Base-by-base conservation (phyloP, 371 early-diverging fungal genomes). In the Lichtheimia hyalospora region DNA sequence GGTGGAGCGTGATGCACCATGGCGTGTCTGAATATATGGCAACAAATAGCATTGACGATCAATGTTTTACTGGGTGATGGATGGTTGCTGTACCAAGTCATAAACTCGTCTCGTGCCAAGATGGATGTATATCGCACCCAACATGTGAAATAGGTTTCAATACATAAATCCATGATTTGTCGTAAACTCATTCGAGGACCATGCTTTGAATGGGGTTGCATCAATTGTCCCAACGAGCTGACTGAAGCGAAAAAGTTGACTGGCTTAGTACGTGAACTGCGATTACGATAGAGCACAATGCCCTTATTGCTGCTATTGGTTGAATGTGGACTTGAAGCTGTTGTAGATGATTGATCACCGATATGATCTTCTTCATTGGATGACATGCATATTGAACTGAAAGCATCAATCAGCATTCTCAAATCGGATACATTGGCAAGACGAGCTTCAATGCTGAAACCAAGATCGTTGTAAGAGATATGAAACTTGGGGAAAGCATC, bases 41-140 rank as follows among this genome's bases (percentile, higher is more conserved):
- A 53, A 53, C 74, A 74, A 40, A 80, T 67, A 13, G 81, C 81
- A 54, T 80, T 80, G 25, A 80, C 77, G 49, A 80, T 71, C 16
- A 80, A 49, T 3, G 71, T 71, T 24, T 80, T 73, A 7, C 60
- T 57, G 1, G 81, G 75, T 14, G 59, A 49, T 16, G 59, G 51
- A 20, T 77, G 70, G 2, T 43, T 49, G n/a, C 63, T 52, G 50
- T 80, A 75, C 75, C 77, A 80, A 0, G 52, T 53, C 69, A 75
- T 69, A 25, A 80, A 80, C 49, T 77, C 73, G 8, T 74, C 70
- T 49, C 57, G 58, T 49, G 52, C 57, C 28, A 80, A 51, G 14
- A 80, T 63, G 2, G 73, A 75, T 12, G 61, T 62, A 44, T 66
- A 68, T 8, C 75, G 73, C 14, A 71, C 64, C 81, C 77, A 80